Evolutionary conservation across 2,329 filamentous ascomycete genomes (phyloP).

Genomic region (Trichoderma brevicompactum): DNA sequence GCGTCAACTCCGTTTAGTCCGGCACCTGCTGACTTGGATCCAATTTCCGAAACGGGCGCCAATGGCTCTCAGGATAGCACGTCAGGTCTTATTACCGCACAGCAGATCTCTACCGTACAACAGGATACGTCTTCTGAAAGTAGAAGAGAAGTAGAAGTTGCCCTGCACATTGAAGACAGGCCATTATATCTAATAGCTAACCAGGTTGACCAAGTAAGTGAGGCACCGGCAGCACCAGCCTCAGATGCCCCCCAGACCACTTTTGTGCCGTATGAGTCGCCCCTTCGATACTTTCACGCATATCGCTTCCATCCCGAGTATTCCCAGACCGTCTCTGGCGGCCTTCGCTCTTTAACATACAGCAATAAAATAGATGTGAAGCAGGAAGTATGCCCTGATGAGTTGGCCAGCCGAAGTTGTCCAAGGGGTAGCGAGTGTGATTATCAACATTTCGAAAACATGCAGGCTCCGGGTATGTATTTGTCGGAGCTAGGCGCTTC

Average conservation of each 20-base stretch:
- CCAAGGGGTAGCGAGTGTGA: constrained; percentile 71
- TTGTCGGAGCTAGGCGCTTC: constrained; percentile 29
- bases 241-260: constrained; percentile 30
- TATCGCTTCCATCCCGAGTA: constrained; percentile 89
- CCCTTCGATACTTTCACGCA: constrained; percentile 79
- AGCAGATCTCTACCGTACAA: constrained; percentile 41
- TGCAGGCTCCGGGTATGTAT: constrained; percentile 47
- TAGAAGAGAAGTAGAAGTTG: constrained; percentile 50
- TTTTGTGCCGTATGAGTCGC: constrained; percentile 74
- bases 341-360: constrained; percentile 88
- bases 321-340: constrained; percentile 68
- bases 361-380: constrained; percentile 85
- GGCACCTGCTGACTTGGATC: constrained; percentile 32
- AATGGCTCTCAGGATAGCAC: constrained; percentile 36
- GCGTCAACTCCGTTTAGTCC: constrained; percentile 27
- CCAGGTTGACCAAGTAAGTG: constrained; percentile 32
- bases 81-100: constrained; percentile 33
- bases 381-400: constrained; percentile 75
- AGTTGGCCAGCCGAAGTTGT: constrained; percentile 72
- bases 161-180: background rate
- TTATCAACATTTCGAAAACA: constrained; percentile 72
- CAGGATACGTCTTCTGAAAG: constrained; percentile 35
- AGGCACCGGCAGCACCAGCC: constrained; percentile 4
- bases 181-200: constrained; percentile 32
- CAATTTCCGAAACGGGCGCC: constrained; percentile 37